These are phyloP conservation scores for Paecilomyces dactylethromorphus DNA, from an alignment of 2,329 filamentous ascomycete genomes.

Conservation along the genomic window DNA sequence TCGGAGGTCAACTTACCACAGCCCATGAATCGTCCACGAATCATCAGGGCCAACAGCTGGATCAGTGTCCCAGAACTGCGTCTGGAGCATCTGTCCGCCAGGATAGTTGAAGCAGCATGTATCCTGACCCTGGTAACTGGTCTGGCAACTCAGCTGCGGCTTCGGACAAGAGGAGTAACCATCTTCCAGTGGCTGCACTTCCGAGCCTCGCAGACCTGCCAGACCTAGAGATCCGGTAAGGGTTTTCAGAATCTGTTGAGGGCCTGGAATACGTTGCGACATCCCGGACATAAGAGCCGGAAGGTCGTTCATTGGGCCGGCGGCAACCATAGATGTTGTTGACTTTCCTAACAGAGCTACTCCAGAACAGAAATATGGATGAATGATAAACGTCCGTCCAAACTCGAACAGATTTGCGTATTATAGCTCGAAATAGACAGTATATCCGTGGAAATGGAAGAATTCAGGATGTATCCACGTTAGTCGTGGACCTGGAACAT, in stretches of 20 bases:
- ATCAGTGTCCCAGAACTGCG: conserved; percentile 70
- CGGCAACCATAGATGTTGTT: not conserved
- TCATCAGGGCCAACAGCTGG: conserved; percentile 59
- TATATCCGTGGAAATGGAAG: not conserved
- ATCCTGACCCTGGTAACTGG: conserved; percentile 53
- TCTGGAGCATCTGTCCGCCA: conserved; percentile 64
- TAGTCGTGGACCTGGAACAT: not conserved
- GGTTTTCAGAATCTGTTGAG: conserved; percentile 28
- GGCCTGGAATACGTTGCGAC: conserved; percentile 22
- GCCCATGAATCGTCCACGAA: conserved; percentile 68
- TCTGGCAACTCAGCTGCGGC: conserved; percentile 55
- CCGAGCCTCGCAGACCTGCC: conserved; percentile 10
- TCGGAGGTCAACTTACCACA: conserved; percentile 44
- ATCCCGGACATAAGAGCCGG: conserved; percentile 11
- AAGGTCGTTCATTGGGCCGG: not conserved
- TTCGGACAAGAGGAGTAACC: conserved; percentile 23
- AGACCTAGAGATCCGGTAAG: conserved; percentile 24
- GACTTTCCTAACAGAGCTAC: not conserved
- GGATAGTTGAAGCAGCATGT: conserved; percentile 71
- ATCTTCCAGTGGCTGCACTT: conserved; percentile 1
- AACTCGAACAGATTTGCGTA: not conserved
- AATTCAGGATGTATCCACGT: not conserved
- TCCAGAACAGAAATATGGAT: not conserved
- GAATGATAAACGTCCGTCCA: not conserved
- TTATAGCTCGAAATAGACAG: not conserved